Evolutionary conservation across 768 basidiomycete species (phyloP).

Genomic region (Lactarius evosmus): DNA sequence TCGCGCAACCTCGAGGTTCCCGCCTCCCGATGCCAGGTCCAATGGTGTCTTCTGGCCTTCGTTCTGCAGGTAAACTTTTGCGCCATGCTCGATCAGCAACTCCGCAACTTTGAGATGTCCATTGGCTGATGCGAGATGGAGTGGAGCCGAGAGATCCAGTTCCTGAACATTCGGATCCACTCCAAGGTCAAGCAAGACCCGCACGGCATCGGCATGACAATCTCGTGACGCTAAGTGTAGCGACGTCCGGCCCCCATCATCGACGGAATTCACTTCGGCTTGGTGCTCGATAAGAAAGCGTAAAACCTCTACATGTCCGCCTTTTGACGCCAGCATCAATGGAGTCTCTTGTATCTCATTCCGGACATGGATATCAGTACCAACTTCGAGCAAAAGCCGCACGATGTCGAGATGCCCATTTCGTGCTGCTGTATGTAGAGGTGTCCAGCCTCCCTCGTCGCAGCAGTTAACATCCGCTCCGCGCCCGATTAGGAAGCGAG

Average conservation of each 20-base stretch:
- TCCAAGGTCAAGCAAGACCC: not conserved
- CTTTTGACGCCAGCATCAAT: not conserved
- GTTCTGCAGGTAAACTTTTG: not conserved
- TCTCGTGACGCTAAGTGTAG: not conserved
- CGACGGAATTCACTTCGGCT: not conserved
- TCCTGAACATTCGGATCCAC: not conserved
- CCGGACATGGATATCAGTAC: not conserved
- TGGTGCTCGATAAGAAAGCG: not conserved
- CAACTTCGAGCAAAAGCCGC: no score
- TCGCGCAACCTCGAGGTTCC: not conserved
- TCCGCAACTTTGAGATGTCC: not conserved
- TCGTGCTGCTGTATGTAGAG: not conserved
- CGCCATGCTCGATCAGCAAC: not conserved
- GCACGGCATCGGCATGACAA: not conserved
- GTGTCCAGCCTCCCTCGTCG: no score
- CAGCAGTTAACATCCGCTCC: not conserved
- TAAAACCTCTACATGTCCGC: not conserved
- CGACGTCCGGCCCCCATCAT: not conserved
- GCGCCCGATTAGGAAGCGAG: not conserved
- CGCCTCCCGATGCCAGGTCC: not conserved
- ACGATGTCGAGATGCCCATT: constrained; percentile 7
- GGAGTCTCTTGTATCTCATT: not conserved
- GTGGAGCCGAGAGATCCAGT: not conserved
- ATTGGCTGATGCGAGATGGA: not conserved
- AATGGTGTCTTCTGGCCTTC: not conserved